Evolutionary conservation across 106 monocot species (phyloP).

Genomic region (Chionographis japonica): DNA sequence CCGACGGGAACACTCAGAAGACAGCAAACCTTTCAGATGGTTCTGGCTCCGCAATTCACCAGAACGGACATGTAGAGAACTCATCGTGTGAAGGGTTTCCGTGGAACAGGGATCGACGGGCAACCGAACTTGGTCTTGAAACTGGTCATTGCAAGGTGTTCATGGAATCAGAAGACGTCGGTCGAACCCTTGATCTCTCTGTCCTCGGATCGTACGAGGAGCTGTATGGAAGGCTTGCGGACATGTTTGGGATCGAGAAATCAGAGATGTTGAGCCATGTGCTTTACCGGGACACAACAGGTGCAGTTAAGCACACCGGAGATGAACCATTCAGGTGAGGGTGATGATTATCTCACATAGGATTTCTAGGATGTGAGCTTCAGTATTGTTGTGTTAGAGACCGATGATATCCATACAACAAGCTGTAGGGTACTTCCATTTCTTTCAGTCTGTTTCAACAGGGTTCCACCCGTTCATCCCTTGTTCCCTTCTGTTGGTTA

Average conservation of each 20-base stretch:
- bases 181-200: conserved; percentile 66
- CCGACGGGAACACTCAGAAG: conserved; percentile 36
- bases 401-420: too few species aligned
- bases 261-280: conserved; percentile 51
- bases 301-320: conserved; percentile 56
- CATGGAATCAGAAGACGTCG: conserved; percentile 69
- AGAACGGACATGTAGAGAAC: conserved; percentile 6
- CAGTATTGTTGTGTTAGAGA: too few species aligned
- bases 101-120: conserved; percentile 16
- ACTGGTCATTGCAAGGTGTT: conserved; percentile 72
- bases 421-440: too few species aligned
- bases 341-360: not conserved
- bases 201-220: conserved; percentile 64
- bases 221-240: conserved; percentile 45
- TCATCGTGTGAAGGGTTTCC: conserved; percentile 11
- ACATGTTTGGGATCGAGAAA: conserved; percentile 68
- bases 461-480: too few species aligned
- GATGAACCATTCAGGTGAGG: conserved; percentile 60
- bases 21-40: conserved; percentile 19
- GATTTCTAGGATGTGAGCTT: too few species aligned
- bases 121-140: conserved; percentile 28
- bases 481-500: too few species aligned
- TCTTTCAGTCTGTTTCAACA: too few species aligned
- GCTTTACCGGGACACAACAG: conserved; percentile 50
- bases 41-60: conserved; percentile 28